These are phyloP conservation scores for Kwoniella botswanensis DNA, from an alignment of 768 basidiomycete species.

Conservation along the genomic window DNA sequence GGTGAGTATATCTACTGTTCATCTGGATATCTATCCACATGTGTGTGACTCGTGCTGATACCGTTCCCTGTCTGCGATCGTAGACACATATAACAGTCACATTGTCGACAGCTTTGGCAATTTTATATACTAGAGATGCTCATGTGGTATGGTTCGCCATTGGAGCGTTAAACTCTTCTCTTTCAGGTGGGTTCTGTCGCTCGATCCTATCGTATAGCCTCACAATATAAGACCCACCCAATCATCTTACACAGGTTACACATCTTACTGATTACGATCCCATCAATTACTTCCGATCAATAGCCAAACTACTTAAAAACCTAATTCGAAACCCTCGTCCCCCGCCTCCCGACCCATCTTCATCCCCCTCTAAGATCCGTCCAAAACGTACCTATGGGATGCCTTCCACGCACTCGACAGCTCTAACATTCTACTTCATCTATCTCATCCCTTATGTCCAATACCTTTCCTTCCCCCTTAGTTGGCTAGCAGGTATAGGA, in stretches of 20 bases:
- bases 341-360: slow-evolving; percentile 38
- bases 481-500: background rate
- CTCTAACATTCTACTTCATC: slow-evolving; percentile 59
- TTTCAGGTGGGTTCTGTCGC: slow-evolving; percentile 48
- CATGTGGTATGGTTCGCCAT: slow-evolving; percentile 58
- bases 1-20: slow-evolving; percentile 27
- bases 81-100: slow-evolving; percentile 58
- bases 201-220: background rate
- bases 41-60: background rate
- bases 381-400: slow-evolving; percentile 61
- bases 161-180: slow-evolving; percentile 57
- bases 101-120: slow-evolving; percentile 46
- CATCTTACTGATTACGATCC: no score
- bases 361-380: slow-evolving; percentile 32
- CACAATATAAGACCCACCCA: background rate
- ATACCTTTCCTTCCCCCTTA: slow-evolving; percentile 10
- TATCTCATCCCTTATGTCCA: slow-evolving; percentile 56
- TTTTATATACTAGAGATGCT: slow-evolving; percentile 56
- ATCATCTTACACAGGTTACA: no score
- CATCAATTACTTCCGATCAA: background rate
- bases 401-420: slow-evolving; percentile 61
- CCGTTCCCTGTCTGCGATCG: background rate
- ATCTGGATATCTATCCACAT: no score
- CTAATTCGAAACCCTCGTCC: slow-evolving; percentile 56
- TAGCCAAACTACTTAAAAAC: slow-evolving; percentile 60